Evolutionary conservation across 495 filamentous ascomycete genomes (phyloP).

Genomic region (Hyaloscypha variabilis): DNA sequence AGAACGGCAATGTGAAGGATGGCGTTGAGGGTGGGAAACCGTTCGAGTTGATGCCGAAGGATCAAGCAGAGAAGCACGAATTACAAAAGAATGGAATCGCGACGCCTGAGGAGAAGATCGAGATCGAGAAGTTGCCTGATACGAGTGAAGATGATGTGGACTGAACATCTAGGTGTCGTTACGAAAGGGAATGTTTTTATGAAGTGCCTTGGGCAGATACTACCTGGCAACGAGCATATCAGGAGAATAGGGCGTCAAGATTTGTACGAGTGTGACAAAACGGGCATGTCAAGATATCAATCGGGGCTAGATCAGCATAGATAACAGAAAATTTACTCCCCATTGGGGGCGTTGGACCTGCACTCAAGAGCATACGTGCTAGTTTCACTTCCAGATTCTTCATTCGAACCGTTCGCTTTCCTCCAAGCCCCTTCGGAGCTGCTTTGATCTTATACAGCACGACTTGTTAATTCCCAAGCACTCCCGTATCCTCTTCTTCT

Average conservation of each 20-base stretch:
- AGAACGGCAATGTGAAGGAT: slow-evolving; percentile 56
- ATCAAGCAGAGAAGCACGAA: slow-evolving; percentile 20
- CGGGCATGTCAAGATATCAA: neutral
- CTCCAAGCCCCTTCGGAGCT: too few species aligned
- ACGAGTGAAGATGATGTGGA: slow-evolving; percentile 32
- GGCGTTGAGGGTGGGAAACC: slow-evolving; percentile 33
- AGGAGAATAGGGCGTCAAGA: neutral
- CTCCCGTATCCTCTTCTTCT: too few species aligned
- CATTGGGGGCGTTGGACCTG: too few species aligned
- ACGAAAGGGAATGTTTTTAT: too few species aligned
- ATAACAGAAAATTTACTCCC: neutral
- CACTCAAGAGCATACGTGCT: too few species aligned
- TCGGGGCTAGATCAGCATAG: neutral
- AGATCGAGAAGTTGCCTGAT: slow-evolving; percentile 2
- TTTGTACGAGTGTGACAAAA: neutral
- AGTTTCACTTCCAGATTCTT: too few species aligned
- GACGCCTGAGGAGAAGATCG: slow-evolving; percentile 16
- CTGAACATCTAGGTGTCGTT: slow-evolving; percentile 6
- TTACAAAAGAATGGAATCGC: slow-evolving; percentile 17
- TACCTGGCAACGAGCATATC: too few species aligned
- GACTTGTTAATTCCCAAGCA: too few species aligned
- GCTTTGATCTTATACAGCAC: too few species aligned
- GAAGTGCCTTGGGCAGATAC: too few species aligned
- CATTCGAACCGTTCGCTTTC: too few species aligned
- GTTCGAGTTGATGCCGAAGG: slow-evolving; percentile 13